Percentiles rank a stretch among this genome's conserved stretches.
phyloP scores from a whole-genome alignment of 805 yeast species.

The Teunomyces aglyptinius region DNA sequence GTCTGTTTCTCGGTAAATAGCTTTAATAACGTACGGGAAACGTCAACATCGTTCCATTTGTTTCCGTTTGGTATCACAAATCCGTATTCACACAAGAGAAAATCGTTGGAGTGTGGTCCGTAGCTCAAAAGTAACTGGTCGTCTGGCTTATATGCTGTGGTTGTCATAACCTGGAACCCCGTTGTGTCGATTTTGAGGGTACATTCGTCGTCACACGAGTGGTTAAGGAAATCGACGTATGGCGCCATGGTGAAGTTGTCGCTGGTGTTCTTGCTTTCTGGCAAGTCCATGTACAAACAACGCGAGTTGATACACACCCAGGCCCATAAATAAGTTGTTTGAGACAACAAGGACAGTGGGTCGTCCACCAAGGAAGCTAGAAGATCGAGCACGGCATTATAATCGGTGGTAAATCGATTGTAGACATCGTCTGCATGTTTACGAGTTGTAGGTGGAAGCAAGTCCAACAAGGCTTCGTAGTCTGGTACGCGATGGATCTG shows the following conservation, averaged over 20 bases:
- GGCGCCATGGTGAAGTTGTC: conserved; percentile 92
- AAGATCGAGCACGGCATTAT: conserved; percentile 28
- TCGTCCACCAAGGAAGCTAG: conserved; percentile 13
- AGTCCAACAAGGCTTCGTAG: conserved; percentile 25
- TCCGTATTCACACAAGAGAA: conserved; percentile 83
- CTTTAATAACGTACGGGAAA: conserved; percentile 43
- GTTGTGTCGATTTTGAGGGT: conserved; percentile 41
- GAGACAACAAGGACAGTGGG: not conserved
- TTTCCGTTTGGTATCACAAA: conserved; percentile 55
- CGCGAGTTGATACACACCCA: conserved; percentile 92
- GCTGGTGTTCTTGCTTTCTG: conserved; percentile 46
- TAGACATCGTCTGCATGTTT: conserved; percentile 42
- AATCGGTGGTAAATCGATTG: conserved; percentile 46
- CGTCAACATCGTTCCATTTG: conserved; percentile 69
- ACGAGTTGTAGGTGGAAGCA: conserved; percentile 46
- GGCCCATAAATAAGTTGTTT: conserved; percentile 52
- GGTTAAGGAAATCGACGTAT: conserved; percentile 84
- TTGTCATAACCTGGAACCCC: conserved; percentile 53
- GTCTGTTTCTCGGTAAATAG: conserved; percentile 37
- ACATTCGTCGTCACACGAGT: conserved; percentile 55
- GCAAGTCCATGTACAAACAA: conserved; percentile 75
- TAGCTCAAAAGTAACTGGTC: conserved; percentile 74
- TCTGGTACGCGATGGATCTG: conserved; percentile 26
- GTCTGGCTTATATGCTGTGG: conserved; percentile 23
- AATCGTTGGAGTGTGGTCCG: conserved; percentile 87